Evolutionary conservation across 345 rosid species (phyloP).

Genomic region (Eucalyptus dawsonii): DNA sequence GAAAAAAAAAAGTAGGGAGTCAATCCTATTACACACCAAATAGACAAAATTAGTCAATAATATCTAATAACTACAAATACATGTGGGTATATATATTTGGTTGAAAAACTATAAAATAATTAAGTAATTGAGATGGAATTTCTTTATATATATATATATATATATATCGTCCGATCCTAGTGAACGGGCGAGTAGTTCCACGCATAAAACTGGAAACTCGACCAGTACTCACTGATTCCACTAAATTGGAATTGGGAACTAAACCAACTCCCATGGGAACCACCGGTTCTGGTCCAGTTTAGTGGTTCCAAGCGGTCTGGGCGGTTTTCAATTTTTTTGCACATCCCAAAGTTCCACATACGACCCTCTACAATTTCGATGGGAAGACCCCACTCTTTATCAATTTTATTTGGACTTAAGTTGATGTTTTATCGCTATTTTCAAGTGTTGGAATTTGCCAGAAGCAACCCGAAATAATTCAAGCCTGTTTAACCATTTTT

Average conservation of each 20-base stretch:
- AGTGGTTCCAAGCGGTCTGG: rapidly evolving
- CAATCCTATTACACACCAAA: no score
- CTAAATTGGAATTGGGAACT: no score
- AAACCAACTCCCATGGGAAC: no score
- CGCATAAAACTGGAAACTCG: rapidly evolving
- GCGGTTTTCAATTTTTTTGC: rapidly evolving
- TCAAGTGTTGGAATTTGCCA: background rate
- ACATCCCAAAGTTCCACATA: no score
- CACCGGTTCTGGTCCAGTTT: rapidly evolving
- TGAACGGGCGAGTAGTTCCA: rapidly evolving
- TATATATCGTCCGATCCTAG: rapidly evolving
- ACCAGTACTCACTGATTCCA: rapidly evolving
- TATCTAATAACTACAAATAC: no score
- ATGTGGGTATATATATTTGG: no score
- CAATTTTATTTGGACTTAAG: background rate
- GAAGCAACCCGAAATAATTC: background rate
- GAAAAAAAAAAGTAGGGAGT: no score
- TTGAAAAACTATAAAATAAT: no score
- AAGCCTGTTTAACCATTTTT: background rate
- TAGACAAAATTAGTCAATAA: no score
- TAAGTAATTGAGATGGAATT: no score
- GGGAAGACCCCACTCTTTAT: background rate
- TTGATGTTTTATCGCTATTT: background rate
- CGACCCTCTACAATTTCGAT: background rate
- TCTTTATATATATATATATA: no score